Base-by-base conservation (phyloP, 2,329 filamentous ascomycete species). In the Trichoderma koningii region DNA sequence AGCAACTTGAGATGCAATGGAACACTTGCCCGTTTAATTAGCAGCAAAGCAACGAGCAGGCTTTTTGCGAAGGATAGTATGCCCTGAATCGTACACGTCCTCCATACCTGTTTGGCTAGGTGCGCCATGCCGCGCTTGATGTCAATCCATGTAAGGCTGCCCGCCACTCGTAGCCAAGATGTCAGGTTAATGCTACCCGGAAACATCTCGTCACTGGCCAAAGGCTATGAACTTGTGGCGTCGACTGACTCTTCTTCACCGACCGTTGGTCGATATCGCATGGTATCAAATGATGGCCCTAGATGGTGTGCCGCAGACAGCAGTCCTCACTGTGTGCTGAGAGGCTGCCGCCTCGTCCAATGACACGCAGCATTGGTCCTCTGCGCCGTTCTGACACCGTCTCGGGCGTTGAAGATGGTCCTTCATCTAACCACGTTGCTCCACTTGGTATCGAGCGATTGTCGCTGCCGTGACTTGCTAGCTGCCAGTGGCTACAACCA, bases 351-450 rank as follows among this genome's bases (percentile, higher is more conserved):
- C 50, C 55, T 63, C 41, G 41, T 34, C 59, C 59, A 63, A 63
- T 63, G 50, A 53, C 50, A 55, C 26, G 59, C 42, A 45, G 50
- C 28, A 51, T 26, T 28, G 41, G 21, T n/a, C 21, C 23, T 45
- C 19, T 53, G 48, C 48, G 53, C 59, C 48, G 48, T 62, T 62
- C 59, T 62, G 48, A 62, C 41, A 62, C 59, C 48, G 59, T 62
- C 59, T 53, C 59, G 34, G 51, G 48, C 48, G 38, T 26, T 45
- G 47, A 38, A 62, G 59, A 53, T 48, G 47, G 59, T 62, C 59
- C 59, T 62, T 53, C 59, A 62, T 62, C 50, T 62, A 52, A 62
- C 53, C 59, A 26, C 26, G 34, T 17, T n/a, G 47, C 50, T 62
- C 59, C 59, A 55, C 47, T 47, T 50, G 47, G 41, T 41, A 26